phyloP scores from a whole-genome alignment of 78 protist species.

The Dictyostelium citrinum region DNA sequence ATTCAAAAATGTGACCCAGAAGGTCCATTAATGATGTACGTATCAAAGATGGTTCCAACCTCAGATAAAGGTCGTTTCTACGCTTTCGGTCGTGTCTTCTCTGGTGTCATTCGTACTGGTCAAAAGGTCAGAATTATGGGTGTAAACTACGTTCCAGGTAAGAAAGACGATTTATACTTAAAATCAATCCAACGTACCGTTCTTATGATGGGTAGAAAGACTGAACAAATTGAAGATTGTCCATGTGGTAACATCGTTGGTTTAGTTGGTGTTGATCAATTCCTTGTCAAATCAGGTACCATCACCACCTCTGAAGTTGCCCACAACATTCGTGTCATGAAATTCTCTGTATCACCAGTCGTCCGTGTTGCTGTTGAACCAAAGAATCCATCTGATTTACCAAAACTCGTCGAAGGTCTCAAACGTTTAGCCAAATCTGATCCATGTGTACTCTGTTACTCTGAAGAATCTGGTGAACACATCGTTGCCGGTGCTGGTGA shows the following conservation, averaged over 20 bases:
- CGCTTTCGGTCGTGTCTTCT: constrained; percentile 99
- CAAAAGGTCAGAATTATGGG: constrained; percentile 98
- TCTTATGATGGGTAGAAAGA: constrained; percentile 99
- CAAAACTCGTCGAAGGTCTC: constrained; percentile 99
- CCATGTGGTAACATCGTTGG: constrained; percentile 99
- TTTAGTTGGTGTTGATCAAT: constrained; percentile 99
- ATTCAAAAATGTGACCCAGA: constrained; percentile 91
- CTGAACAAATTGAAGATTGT: constrained; percentile 93
- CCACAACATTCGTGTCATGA: constrained; percentile 96
- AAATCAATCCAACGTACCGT: constrained; percentile 98
- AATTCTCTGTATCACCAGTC: constrained; percentile 99
- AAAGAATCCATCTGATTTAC: constrained; percentile 97
- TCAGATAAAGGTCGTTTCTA: constrained; percentile 98
- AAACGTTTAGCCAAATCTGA: constrained; percentile 98
- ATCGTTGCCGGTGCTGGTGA: constrained; percentile 99
- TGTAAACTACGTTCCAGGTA: constrained; percentile 96
- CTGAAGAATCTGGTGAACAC: constrained; percentile 99
- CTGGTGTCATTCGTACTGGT: constrained; percentile 97
- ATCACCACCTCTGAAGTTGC: constrained; percentile 95
- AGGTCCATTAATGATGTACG: constrained; percentile 99
- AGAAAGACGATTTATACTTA: constrained; percentile 96
- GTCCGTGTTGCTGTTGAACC: constrained; percentile 99
- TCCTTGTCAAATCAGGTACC: constrained; percentile 98
- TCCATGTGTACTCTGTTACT: constrained; percentile 92
- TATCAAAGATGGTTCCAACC: constrained; percentile 99